A percentile compares a stretch with the other conserved stretches of the same genome.
phyloP scores from a whole-genome alignment of 257 asterid genomes.

The Capsicum rhomboideum region DNA sequence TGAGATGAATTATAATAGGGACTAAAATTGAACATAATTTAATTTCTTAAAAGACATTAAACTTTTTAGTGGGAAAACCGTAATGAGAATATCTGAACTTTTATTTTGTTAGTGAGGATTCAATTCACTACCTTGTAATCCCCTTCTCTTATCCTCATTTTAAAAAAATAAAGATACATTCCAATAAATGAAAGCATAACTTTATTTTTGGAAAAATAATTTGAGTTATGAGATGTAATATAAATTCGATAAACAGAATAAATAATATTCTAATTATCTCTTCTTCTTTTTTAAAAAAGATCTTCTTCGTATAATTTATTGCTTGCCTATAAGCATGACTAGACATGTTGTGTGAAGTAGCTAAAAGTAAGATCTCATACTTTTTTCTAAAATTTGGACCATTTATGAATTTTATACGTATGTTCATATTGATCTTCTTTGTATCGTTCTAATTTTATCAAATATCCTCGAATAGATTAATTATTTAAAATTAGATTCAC shows the following conservation, averaged over 20 bases:
- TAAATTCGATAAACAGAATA: neutral
- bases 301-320: neutral
- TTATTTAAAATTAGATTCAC: neutral
- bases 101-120: no score
- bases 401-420: no score
- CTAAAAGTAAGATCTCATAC: neutral
- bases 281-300: neutral
- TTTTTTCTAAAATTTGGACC: neutral
- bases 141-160: no score
- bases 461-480: neutral
- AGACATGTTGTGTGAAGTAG: neutral
- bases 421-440: no score
- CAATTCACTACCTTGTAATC: no score
- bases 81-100: no score
- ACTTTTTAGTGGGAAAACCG: no score
- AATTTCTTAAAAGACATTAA: neutral
- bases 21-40: neutral
- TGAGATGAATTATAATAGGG: neutral
- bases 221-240: neutral
- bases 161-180: no score
- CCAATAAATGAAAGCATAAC: neutral
- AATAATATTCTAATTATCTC: neutral
- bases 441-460: no score
- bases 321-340: neutral
- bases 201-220: neutral